Evolutionary conservation across 331 rosid genomes (phyloP).

Genomic region (Acacia concinna): DNA sequence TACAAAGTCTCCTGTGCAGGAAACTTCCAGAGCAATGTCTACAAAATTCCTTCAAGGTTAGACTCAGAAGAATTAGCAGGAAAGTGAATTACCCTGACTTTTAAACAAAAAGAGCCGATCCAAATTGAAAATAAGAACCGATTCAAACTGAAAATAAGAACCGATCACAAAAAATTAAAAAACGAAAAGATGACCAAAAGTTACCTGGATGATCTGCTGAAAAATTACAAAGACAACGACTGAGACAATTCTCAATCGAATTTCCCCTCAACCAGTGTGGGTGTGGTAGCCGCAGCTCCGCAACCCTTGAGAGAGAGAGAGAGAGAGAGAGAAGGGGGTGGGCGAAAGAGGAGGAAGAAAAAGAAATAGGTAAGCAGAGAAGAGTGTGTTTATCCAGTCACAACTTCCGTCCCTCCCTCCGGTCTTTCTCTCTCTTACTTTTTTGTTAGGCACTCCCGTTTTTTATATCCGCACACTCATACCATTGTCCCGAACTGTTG

Average conservation of each 20-base stretch:
- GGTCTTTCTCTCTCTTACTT: not conserved
- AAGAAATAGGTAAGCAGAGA: not conserved
- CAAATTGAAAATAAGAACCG: not conserved
- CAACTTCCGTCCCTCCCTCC: not conserved
- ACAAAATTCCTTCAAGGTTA: not conserved
- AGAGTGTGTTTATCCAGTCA: not conserved
- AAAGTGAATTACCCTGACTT: not conserved
- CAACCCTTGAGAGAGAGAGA: slow-evolving; percentile 1
- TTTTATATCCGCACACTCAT: not conserved
- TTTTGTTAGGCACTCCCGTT: not conserved
- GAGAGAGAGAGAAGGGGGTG: not conserved
- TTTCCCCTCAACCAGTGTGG: not conserved
- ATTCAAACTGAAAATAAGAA: not conserved
- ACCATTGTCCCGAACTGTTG: slow-evolving; percentile 8
- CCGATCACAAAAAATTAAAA: not conserved
- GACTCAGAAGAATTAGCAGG: not conserved
- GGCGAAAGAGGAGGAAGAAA: not conserved
- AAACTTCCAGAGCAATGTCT: slow-evolving; percentile 8
- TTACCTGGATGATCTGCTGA: slow-evolving; percentile 7
- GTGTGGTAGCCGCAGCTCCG: not conserved
- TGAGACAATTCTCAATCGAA: not conserved
- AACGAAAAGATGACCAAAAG: not conserved
- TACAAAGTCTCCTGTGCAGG: slow-evolving; percentile 20
- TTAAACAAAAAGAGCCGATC: not conserved
- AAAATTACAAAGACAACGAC: not conserved